Evolutionary conservation across 441 rosid genomes (phyloP).

Genomic region (Euphorbia schlechtendalii): DNA sequence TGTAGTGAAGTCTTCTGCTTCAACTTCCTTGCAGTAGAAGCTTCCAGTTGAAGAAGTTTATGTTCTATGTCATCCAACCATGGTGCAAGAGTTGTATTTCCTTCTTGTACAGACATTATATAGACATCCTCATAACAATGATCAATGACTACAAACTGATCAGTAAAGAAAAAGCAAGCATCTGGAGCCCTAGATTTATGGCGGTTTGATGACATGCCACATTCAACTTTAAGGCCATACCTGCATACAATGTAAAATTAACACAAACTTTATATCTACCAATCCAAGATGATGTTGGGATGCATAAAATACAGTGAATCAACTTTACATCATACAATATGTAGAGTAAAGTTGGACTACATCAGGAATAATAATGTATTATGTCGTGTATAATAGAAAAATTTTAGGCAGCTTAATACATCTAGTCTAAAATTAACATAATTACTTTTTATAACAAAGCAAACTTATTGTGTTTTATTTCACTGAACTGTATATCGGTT

Average conservation of each 20-base stretch:
- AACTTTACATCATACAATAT: neutral
- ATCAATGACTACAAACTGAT: conserved; percentile 64
- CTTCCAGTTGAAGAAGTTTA: conserved; percentile 45
- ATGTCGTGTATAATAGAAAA: too few species aligned
- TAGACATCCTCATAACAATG: conserved; percentile 67
- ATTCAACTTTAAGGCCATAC: conserved; percentile 89
- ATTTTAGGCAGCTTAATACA: neutral
- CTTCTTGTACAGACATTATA: conserved; percentile 57
- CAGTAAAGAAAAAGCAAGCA: conserved; percentile 87
- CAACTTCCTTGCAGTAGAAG: conserved; percentile 24
- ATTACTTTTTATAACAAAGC: too few species aligned
- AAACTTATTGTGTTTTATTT: too few species aligned
- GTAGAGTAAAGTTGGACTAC: neutral
- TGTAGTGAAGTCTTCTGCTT: conserved; percentile 25
- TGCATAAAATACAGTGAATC: neutral
- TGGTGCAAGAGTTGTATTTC: conserved; percentile 21
- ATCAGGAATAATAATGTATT: neutral
- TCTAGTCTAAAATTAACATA: neutral
- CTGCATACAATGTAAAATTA: conserved; percentile 26
- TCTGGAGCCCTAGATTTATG: conserved; percentile 82
- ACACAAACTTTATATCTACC: neutral
- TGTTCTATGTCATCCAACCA: conserved; percentile 68
- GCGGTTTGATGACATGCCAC: conserved; percentile 55
- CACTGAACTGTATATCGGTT: too few species aligned
- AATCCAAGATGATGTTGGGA: neutral